Percentiles rank a stretch among this genome's conserved stretches.
These are phyloP conservation scores for Candida sanyiensis DNA, from an alignment of 805 yeast species.

Conservation along the genomic window DNA sequence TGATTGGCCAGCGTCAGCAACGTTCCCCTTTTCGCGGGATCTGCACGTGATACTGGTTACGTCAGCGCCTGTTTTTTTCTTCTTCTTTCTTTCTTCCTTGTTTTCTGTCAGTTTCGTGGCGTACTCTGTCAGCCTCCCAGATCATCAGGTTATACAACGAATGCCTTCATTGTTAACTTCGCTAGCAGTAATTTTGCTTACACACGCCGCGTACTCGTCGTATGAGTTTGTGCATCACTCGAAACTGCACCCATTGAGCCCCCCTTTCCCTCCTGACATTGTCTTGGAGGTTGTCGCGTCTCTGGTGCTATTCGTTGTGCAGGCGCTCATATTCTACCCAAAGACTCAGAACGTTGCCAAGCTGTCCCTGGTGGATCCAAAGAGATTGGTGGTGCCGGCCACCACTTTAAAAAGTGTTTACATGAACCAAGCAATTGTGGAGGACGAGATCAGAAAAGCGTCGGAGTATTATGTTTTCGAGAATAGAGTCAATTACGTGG, in stretches of 20 bases:
- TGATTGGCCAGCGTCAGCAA: too few relatives aligned
- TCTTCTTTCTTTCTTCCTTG: too few relatives aligned
- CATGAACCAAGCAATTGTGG: slow-evolving; percentile 6
- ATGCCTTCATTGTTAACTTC: neutral
- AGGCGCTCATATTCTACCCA: slow-evolving; percentile 6
- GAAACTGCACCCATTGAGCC: neutral
- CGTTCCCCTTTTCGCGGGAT: too few relatives aligned
- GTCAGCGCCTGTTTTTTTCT: too few relatives aligned
- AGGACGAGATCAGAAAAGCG: slow-evolving; percentile 8
- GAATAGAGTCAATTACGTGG: slow-evolving; percentile 9
- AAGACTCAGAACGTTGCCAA: slow-evolving; percentile 2
- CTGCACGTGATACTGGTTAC: too few relatives aligned
- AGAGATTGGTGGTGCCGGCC: slow-evolving; percentile 1
- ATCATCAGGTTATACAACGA: neutral
- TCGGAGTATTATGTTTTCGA: slow-evolving; percentile 6
- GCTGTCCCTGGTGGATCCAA: slow-evolving; percentile 3
- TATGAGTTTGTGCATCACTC: slow-evolving; percentile 7
- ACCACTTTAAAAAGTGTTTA: slow-evolving; percentile 1
- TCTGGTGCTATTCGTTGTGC: slow-evolving; percentile 2
- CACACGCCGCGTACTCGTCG: slow-evolving; percentile 11
- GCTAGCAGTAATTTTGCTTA: neutral
- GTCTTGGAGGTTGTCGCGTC: slow-evolving; percentile 5
- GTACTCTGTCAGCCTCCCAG: too few relatives aligned
- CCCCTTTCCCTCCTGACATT: slow-evolving; percentile 9
- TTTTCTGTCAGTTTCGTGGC: too few relatives aligned